A percentile compares a stretch with the other conserved stretches of the same genome.
These are phyloP conservation scores for Mortierella sp. DNA, from an alignment of 371 early-diverging fungal species.

Conservation along the genomic window DNA sequence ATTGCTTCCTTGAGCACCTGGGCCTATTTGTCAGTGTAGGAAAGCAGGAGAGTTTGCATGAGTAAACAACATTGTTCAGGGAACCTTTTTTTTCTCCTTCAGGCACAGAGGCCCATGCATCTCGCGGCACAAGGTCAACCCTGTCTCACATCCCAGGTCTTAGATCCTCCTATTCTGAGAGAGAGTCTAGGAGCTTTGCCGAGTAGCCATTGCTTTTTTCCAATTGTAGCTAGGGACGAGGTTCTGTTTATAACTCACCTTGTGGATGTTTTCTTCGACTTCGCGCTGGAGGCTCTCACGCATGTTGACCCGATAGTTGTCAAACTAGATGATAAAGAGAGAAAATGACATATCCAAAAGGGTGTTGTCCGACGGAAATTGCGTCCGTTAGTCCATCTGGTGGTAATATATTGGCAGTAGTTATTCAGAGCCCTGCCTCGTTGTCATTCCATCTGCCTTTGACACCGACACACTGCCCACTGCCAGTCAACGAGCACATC, in stretches of 20 bases:
- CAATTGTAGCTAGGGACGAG: not conserved
- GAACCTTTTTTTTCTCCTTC: not conserved
- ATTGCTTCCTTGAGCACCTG: constrained; percentile 55
- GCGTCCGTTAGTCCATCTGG: not conserved
- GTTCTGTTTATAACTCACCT: constrained; percentile 27
- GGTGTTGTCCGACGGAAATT: constrained; percentile 4
- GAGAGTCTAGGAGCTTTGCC: not conserved
- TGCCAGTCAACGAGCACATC: not conserved
- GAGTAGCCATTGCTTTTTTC: too few relatives aligned
- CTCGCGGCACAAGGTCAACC: not conserved
- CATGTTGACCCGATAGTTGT: constrained; percentile 55
- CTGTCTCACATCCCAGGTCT: not conserved
- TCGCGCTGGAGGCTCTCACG: constrained; percentile 56
- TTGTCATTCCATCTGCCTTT: not conserved
- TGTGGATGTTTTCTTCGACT: constrained; percentile 55
- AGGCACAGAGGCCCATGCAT: not conserved
- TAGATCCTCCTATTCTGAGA: not conserved
- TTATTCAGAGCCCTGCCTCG: constrained; percentile 8
- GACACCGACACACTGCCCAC: not conserved
- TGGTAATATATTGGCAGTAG: not conserved
- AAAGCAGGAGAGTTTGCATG: not conserved
- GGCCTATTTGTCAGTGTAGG: constrained; percentile 23
- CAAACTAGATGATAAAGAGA: constrained; percentile 28
- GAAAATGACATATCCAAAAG: not conserved
- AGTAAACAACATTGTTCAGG: not conserved